A percentile compares a stretch with the other conserved stretches of the same genome.
Conservation (phyloP, 306 rosid species). For the Hippophae gyantsensis region DNA sequence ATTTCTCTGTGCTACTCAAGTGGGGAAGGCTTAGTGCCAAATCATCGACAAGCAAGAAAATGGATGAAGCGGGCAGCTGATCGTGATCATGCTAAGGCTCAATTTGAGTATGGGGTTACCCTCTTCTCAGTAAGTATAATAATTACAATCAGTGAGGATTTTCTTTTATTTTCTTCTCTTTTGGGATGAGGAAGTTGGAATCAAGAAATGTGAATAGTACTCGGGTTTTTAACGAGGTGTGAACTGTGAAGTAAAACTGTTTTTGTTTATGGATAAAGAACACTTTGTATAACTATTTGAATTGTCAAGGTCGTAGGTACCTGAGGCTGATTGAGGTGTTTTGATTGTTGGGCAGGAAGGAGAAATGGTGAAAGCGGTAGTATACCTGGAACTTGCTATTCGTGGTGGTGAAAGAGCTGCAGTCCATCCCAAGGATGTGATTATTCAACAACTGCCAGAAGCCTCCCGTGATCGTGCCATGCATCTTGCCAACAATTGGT, state of each 20-base stretch:
- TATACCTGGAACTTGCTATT: slow-evolving; percentile 79
- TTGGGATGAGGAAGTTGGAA: not conserved
- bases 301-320: not conserved
- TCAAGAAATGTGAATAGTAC: too few species aligned
- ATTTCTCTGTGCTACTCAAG: slow-evolving; percentile 58
- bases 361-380: slow-evolving; percentile 69
- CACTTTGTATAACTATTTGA: not conserved
- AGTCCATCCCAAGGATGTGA: slow-evolving; percentile 49
- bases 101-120: slow-evolving; percentile 72
- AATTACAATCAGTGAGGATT: not conserved
- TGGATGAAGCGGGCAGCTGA: slow-evolving; percentile 98
- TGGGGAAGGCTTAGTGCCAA: slow-evolving; percentile 61
- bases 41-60: slow-evolving; percentile 52
- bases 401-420: slow-evolving; percentile 77
- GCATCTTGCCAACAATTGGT: slow-evolving; percentile 62
- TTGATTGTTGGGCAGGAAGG: slow-evolving; percentile 48
- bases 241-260: too few species aligned
- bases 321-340: slow-evolving; percentile 2
- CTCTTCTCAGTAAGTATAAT: slow-evolving; percentile 57
- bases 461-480: slow-evolving; percentile 47
- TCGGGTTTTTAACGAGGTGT: too few species aligned
- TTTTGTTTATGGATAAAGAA: not conserved
- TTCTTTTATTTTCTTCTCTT: not conserved
- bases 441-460: slow-evolving; percentile 48
- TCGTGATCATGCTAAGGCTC: slow-evolving; percentile 73